Base-by-base conservation (phyloP, 495 filamentous ascomycete genomes). In the Neurospora pannonica region DNA sequence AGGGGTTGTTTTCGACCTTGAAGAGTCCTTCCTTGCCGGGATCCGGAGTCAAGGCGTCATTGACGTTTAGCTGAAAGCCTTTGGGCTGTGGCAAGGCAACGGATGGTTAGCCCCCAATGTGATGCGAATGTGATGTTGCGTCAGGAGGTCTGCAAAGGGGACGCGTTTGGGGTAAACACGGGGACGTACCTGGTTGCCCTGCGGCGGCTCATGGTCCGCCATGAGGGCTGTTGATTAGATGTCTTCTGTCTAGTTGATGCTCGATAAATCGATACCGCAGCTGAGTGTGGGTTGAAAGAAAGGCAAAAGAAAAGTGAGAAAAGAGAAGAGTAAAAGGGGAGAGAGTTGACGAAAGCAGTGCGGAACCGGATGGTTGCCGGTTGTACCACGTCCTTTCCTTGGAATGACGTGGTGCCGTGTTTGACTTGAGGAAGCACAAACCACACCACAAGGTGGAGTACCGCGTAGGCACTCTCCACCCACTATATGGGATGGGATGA, bases 21-120 rank as follows among this genome's bases (percentile, higher is more conserved):
- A 91, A 93, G 79, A 92, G 90, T 24, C 83, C 82, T 75, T 91
- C 89, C 70, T 86, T 87, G 28, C 88, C 87, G 70, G 87, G 88
- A 80, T 94, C 91, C 0, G 93, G 90, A 0, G 83, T 87, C 60
- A 95, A 80, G 5, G 90, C 90, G 76, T 83, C 83, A 5, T 81
- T 70, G 71, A 87, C 83, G 71, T 85, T 85, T 77, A 86, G 37
- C 42, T 71, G 73, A 69, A 78, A 80, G 70, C 73, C 72, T 72
- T 46, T 46, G 69, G 69, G 72, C 67, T 42, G 38, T 39, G 2
- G 28, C 39, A 36, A 36, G 28, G 54, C 6, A 67, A 67, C 36
- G 3, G 54, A 34, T 19, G 54, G 28, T 67, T 34, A 67, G 54
- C 28, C 15, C 13, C 6, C 54, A 34, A 34, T 67, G 54, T 67